A percentile compares a stretch with the other conserved stretches of the same genome.
These are phyloP conservation scores for Globisporangium perplexum DNA, from an alignment of 352 stramenopile genomes.

Conservation along the genomic window DNA sequence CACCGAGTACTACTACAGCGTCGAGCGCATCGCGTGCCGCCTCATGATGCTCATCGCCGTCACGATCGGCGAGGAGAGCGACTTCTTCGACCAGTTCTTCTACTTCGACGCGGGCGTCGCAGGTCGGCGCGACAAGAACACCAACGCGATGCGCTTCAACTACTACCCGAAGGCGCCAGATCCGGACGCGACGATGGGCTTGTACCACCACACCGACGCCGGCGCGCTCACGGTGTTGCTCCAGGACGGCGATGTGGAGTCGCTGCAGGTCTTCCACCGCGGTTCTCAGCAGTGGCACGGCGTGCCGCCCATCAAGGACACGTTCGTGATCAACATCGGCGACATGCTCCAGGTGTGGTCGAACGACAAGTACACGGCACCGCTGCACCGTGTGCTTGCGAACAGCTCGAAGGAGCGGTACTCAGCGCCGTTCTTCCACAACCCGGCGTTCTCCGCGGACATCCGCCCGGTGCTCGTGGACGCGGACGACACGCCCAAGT, in stretches of 20 bases:
- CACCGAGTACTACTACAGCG: slow-evolving; percentile 35
- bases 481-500: slow-evolving; percentile 19
- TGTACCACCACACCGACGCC: slow-evolving; percentile 43
- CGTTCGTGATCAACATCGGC: slow-evolving; percentile 56
- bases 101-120: slow-evolving; percentile 9
- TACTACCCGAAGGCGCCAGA: slow-evolving; percentile 71
- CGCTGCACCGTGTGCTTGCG: no score
- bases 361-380: no score
- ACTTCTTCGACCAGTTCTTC: slow-evolving; percentile 66
- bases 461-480: slow-evolving; percentile 43
- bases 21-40: slow-evolving; percentile 46
- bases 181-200: slow-evolving; percentile 23
- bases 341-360: slow-evolving; percentile 22
- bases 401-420: no score
- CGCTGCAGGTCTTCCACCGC: slow-evolving; percentile 42
- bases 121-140: slow-evolving; percentile 45
- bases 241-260: slow-evolving; percentile 36
- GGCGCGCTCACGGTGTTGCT: slow-evolving; percentile 43
- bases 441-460: slow-evolving; percentile 26
- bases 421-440: slow-evolving; percentile 6
- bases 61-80: slow-evolving; percentile 38
- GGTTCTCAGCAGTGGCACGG: slow-evolving; percentile 24
- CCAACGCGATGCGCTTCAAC: slow-evolving; percentile 78
- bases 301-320: slow-evolving; percentile 29
- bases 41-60: slow-evolving; percentile 59